Base-by-base conservation (phyloP, 2,329 filamentous ascomycete genomes). In the Eutypa lata region DNA sequence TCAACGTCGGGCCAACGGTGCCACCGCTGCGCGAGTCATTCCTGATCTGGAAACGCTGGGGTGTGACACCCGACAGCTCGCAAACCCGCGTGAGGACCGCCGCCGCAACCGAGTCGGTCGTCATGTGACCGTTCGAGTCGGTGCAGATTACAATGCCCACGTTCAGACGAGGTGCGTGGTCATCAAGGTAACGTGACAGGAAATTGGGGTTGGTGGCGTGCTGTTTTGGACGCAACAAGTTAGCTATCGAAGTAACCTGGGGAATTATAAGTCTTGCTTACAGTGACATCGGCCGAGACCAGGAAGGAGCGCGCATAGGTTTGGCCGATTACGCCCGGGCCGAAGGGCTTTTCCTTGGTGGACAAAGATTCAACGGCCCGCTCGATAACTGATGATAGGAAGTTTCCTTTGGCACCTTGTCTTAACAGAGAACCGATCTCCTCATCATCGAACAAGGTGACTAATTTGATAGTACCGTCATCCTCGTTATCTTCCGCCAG, bases 161-260 rank as follows among this genome's bases (percentile, higher is more conserved):
- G 69, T 99, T 99, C 50, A 99, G 82, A 53, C 89, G 83, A 1
- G 94, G 93, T 2, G 90, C 80, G 73, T 99, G 94, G 63, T 90
- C 87, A 52, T 89, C 82, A 18, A 97, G 85, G 73, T 97, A 97
- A 26, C 82, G 84, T 58, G 80, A 80, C 0, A 91, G 75, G 77
- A 97, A 99, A 76, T 97, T 97, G 53, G 94, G 94, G 75, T 97
- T 93, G 8, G 92, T 89, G 40, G 93, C 91, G 72, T 97, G 94
- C 5, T n/a, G n/a, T n/a, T n/a, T n/a, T n/a, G n/a, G n/a, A n/a
- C n/a, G n/a, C n/a, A n/a, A n/a, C n/a, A n/a, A n/a, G n/a, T n/a
- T n/a, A n/a, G n/a, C n/a, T n/a, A n/a, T n/a, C n/a, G n/a, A n/a
- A n/a, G n/a, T n/a, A n/a, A n/a, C n/a, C n/a, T n/a, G n/a, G n/a